phyloP scores from a whole-genome alignment of 148 eudicot species.

The Silene latifolia region DNA sequence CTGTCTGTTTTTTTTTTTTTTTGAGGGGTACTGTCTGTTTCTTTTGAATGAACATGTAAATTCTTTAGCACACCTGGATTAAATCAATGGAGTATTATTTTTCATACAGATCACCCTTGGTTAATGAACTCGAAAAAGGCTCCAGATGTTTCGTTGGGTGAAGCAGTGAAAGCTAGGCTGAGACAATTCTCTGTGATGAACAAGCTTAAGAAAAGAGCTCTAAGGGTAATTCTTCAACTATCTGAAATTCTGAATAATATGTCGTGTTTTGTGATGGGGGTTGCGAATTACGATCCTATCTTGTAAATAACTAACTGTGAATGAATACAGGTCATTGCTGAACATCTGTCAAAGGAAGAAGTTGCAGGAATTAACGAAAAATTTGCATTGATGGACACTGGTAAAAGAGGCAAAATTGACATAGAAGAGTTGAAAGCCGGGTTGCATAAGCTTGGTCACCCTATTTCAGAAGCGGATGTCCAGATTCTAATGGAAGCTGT shows the following conservation, averaged over 20 bases:
- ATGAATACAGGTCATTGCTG: slow-evolving; percentile 64
- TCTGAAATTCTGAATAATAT: not conserved
- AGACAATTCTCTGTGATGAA: slow-evolving; percentile 80
- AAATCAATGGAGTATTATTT: not conserved
- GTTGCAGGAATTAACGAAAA: slow-evolving; percentile 62
- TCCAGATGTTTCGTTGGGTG: slow-evolving; percentile 73
- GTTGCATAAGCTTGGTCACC: slow-evolving; percentile 66
- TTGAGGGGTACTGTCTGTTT: not conserved
- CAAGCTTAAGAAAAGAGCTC: slow-evolving; percentile 81
- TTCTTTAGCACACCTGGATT: not conserved
- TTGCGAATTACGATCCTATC: not conserved
- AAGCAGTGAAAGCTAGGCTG: slow-evolving; percentile 67
- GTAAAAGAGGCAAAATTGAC: slow-evolving; percentile 60
- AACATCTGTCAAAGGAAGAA: slow-evolving; percentile 76
- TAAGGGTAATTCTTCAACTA: slow-evolving; percentile 45
- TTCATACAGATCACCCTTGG: slow-evolving; percentile 78
- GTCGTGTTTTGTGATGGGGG: not conserved
- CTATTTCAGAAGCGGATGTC: slow-evolving; percentile 56
- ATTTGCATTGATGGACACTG: slow-evolving; percentile 66
- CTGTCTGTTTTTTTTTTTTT: not conserved
- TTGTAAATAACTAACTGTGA: not conserved
- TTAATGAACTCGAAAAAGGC: slow-evolving; percentile 63
- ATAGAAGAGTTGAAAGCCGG: slow-evolving; percentile 63
- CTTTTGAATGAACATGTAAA: not conserved
- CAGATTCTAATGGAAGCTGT: slow-evolving; percentile 79